phyloP scores from a whole-genome alignment of 495 filamentous ascomycete genomes.

The Lasiosphaeris hirsuta region DNA sequence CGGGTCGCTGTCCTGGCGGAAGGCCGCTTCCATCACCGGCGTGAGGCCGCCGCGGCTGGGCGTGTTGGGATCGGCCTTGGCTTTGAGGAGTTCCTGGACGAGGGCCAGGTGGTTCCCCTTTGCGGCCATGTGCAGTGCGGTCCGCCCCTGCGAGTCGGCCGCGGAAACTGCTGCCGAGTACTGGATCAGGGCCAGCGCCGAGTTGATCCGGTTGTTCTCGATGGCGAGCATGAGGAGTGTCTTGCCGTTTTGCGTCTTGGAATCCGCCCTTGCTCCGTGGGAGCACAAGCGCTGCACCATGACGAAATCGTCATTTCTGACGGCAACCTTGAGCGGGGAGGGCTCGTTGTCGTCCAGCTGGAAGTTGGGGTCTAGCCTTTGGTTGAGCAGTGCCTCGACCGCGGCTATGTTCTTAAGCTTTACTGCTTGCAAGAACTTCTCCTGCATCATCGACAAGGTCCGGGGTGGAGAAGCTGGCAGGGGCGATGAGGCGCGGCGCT shows the following conservation, averaged over 20 bases:
- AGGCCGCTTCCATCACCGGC: no score
- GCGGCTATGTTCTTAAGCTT: no score
- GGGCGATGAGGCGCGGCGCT: no score
- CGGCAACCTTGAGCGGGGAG: constrained; percentile 10
- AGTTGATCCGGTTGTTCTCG: not conserved
- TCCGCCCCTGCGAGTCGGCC: not conserved
- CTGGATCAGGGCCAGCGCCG: constrained; percentile 6
- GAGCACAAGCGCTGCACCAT: constrained; percentile 10
- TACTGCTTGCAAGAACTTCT: no score
- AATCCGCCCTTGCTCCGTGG: constrained; percentile 5
- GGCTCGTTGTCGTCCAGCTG: not conserved
- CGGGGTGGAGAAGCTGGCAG: no score
- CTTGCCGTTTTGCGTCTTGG: not conserved
- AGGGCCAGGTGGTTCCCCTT: constrained; percentile 5
- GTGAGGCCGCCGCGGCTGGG: not conserved
- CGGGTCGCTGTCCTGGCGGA: no score
- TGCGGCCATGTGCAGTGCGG: constrained; percentile 13
- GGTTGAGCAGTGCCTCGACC: not conserved
- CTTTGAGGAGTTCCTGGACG: not conserved
- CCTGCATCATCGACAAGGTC: no score
- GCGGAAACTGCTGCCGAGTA: not conserved
- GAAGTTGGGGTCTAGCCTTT: constrained; percentile 13
- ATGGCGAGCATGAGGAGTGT: constrained; percentile 14
- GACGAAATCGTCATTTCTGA: constrained; percentile 1
- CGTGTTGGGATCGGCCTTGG: not conserved